Evolutionary conservation across 148 eudicot species (phyloP).

Genomic region (Polygonum aviculare): DNA sequence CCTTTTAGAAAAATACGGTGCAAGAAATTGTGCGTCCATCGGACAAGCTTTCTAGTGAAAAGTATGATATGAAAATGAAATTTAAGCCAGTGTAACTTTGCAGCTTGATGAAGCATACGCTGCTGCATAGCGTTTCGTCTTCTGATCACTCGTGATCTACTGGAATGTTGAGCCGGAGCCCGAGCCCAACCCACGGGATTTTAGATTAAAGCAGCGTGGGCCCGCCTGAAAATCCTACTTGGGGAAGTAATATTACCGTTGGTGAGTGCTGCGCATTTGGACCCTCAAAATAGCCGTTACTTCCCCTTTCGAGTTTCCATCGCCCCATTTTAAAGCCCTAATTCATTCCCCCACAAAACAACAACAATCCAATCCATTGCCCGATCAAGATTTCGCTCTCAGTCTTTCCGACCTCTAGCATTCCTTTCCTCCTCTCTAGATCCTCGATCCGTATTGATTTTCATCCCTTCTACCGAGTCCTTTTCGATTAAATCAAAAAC

Average conservation of each 20-base stretch:
- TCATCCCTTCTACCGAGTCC: background rate
- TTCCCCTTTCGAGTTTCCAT: background rate
- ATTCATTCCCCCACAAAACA: background rate
- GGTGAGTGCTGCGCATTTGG: background rate
- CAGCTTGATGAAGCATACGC: too few species aligned
- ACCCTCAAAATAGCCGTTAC: conserved; percentile 1
- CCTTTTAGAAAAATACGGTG: too few species aligned
- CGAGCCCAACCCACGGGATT: too few species aligned
- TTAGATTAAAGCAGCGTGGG: background rate
- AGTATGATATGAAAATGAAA: too few species aligned
- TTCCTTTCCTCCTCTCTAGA: background rate
- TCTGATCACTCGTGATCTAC: too few species aligned
- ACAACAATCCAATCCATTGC: background rate
- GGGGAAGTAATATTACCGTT: background rate
- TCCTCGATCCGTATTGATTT: background rate
- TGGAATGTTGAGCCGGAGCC: too few species aligned
- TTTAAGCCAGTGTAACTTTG: too few species aligned
- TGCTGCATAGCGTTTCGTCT: too few species aligned
- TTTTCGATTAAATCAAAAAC: background rate
- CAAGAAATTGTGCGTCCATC: too few species aligned
- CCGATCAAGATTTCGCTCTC: background rate
- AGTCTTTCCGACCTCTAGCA: background rate
- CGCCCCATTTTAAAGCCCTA: conserved; percentile 2
- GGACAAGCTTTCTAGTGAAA: too few species aligned
- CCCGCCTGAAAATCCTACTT: background rate